phyloP scores from a whole-genome alignment of 208 protist genomes.

The Phytomonas serpens region DNA sequence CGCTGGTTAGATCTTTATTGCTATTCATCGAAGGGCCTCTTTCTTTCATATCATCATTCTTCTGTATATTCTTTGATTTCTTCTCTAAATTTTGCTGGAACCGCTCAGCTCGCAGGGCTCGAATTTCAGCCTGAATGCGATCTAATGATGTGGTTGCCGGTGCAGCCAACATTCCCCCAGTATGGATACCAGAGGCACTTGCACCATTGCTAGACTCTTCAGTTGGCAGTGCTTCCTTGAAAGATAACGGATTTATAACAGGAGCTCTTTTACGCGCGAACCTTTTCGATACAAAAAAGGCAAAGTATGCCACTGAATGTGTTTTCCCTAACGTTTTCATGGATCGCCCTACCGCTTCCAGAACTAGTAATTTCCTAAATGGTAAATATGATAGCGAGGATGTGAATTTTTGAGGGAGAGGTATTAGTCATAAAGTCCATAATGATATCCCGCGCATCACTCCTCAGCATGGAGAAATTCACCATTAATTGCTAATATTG shows the following conservation, averaged over 20 bases:
- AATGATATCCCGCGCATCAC: neutral
- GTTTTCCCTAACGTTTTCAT: neutral
- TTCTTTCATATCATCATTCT: slow-evolving; percentile 12
- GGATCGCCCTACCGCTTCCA: neutral
- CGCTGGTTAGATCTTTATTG: slow-evolving; percentile 1
- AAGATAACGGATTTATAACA: neutral
- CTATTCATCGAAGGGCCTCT: neutral
- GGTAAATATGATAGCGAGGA: neutral
- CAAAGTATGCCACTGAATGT: neutral
- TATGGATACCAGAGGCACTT: slow-evolving; percentile 13
- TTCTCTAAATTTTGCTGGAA: slow-evolving; percentile 10
- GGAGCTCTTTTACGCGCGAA: neutral
- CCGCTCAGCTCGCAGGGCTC: slow-evolving; percentile 16
- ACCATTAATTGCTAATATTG: neutral
- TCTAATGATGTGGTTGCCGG: slow-evolving; percentile 47
- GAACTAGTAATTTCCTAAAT: neutral
- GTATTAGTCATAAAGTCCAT: neutral
- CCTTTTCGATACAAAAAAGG: neutral
- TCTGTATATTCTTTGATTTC: slow-evolving; percentile 8
- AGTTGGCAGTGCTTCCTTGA: neutral
- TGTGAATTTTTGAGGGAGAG: neutral
- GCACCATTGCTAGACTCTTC: neutral
- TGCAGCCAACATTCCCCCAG: slow-evolving; percentile 30
- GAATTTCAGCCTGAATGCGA: slow-evolving; percentile 44
- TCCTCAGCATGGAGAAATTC: neutral